Conservation (phyloP, 768 basidiomycete species). For the Tulasnella sp. region DNA sequence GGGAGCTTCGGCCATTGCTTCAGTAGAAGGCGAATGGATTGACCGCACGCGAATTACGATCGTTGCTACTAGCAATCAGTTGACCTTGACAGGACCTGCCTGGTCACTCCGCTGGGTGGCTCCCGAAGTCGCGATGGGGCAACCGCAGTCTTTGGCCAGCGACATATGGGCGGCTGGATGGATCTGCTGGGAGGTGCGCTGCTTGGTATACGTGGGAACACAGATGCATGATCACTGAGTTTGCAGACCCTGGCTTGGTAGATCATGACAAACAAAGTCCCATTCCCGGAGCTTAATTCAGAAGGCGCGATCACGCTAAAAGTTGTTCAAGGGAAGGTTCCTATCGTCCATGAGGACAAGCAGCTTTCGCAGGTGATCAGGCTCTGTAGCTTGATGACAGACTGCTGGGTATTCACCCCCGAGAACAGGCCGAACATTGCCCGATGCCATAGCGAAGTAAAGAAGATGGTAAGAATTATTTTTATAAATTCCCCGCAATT, state of each 20-base stretch:
- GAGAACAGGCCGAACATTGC: not conserved
- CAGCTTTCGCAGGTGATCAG: not conserved
- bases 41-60: too few species aligned
- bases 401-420: not conserved
- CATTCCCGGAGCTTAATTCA: not conserved
- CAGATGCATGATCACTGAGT: too few species aligned
- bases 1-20: too few species aligned
- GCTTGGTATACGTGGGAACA: too few species aligned
- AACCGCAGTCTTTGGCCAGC: too few species aligned
- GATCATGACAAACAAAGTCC: not conserved
- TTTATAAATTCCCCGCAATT: not conserved
- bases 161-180: too few species aligned
- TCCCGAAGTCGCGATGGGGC: too few species aligned
- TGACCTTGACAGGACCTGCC: too few species aligned
- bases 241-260: not conserved
- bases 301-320: not conserved
- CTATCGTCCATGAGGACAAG: not conserved
- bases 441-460: not conserved
- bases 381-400: not conserved
- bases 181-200: too few species aligned
- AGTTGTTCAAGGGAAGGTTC: not conserved
- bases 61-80: too few species aligned
- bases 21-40: too few species aligned
- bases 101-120: too few species aligned
- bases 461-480: not conserved